A percentile compares a stretch with the other conserved stretches of the same genome.
These are phyloP conservation scores for Sphagnurus paluster DNA, from an alignment of 1,284 basidiomycete genomes.

Conservation along the genomic window DNA sequence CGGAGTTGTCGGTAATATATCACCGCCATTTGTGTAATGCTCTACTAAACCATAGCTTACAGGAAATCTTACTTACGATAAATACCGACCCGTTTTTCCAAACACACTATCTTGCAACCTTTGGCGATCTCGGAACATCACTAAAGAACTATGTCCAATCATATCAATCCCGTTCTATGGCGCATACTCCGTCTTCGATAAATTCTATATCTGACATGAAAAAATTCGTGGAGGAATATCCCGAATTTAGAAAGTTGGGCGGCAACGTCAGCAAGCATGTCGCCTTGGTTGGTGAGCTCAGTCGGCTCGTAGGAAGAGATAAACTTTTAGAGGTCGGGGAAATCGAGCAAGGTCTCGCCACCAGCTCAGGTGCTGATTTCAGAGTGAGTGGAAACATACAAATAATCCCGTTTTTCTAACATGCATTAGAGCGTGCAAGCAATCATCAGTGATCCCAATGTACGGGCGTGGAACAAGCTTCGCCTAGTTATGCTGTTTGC, in stretches of 20 bases:
- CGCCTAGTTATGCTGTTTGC: slow-evolving; percentile 94
- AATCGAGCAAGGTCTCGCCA: slow-evolving; percentile 95
- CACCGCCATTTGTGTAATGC: slow-evolving; percentile 1
- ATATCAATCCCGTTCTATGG: slow-evolving; percentile 86
- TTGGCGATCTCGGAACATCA: slow-evolving; percentile 94
- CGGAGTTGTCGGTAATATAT: slow-evolving; percentile 77
- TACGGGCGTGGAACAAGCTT: slow-evolving; percentile 84
- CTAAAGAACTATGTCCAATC: slow-evolving; percentile 94
- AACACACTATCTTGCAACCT: slow-evolving; percentile 89
- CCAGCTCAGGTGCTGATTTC: slow-evolving; percentile 87
- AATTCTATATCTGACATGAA: slow-evolving; percentile 99
- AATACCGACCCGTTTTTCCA: slow-evolving; percentile 96
- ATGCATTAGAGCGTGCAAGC: slow-evolving; percentile 77
- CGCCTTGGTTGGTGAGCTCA: slow-evolving; percentile 93
- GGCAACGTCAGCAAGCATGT: slow-evolving; percentile 99
- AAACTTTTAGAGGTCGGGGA: slow-evolving; percentile 90
- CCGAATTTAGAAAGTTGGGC: slow-evolving; percentile 94
- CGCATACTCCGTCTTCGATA: slow-evolving; percentile 79
- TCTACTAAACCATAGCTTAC: neutral
- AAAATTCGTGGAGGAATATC: slow-evolving; percentile 97
- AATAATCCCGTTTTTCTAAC: neutral
- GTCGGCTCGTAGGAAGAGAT: slow-evolving; percentile 84
- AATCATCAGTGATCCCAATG: slow-evolving; percentile 65
- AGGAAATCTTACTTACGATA: slow-evolving; percentile 95
- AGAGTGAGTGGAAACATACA: slow-evolving; percentile 50